Base-by-base conservation (phyloP, 331 rosid genomes). In the Acacia concinna region DNA sequence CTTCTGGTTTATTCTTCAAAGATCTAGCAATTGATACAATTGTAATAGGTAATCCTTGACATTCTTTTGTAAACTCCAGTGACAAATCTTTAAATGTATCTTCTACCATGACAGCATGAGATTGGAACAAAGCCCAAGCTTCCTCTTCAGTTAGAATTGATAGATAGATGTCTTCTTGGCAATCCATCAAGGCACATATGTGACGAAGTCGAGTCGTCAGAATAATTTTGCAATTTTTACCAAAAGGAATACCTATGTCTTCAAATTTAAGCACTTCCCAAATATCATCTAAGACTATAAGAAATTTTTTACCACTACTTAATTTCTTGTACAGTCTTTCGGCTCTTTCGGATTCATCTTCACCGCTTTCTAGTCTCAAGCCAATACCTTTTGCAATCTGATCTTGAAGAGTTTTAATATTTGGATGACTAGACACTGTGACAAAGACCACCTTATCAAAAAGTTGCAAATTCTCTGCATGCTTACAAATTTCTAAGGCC, bases 231-330 rank as follows among this genome's bases (percentile, higher is more conserved):
- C 79, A 64, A 30, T 80, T 7, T 21, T 52, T 30, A 41, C 6
- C 35, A 15, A 11, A 63, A 5, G 85, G 88, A 81, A 85, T 78
- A 27, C 88, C 85, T 23, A 70, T 52, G 14, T 10, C 68, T 6
- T 79, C 63, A 23, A 85, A 71, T 12, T 78, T 41, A 62, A 81
- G 62, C 10, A 31, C 30, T 28, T 69, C 20, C 77, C 85, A 69
- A 0, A 74, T 66, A 27, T 79, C 87, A 75, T 84, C 87, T 0
- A 84, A 44, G 49, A 79, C 80, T 25, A 84, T 1, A 64, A 84
- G 76, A 25, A 44, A 23, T 17, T 14, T 66, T 5, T 49, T 41
- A 8, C 68, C 66, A 46, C 13, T 13, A 4, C 0, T 68, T 52
- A 74, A 40, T 67, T 67, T 72, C 65, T 1, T 9, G n/a, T 32